Conservation (phyloP, 352 stramenopile species). For the Globisporangium abappressorium region DNA sequence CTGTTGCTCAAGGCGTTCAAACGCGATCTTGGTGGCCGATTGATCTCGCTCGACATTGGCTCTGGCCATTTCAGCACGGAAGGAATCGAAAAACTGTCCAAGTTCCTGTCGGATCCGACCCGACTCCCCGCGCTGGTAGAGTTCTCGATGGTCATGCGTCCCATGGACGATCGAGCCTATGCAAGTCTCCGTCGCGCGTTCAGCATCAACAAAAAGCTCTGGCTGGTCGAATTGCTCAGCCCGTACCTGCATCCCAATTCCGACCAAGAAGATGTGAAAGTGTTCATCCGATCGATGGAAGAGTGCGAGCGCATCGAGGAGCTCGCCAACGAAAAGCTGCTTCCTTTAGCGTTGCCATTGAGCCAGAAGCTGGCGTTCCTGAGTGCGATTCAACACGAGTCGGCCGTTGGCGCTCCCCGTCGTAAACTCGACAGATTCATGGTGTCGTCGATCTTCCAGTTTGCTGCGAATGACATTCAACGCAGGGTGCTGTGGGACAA, state of each 20-base stretch:
- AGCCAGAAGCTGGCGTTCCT: neutral
- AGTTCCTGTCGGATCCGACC: too few species aligned
- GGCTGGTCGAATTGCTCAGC: too few species aligned
- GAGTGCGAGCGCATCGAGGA: neutral
- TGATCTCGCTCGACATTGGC: too few species aligned
- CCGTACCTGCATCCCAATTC: neutral
- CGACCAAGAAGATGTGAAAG: neutral
- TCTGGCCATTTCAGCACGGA: too few species aligned
- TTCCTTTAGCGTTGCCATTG: neutral
- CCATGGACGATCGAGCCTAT: too few species aligned
- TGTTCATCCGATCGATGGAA: neutral
- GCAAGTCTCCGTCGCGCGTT: too few species aligned
- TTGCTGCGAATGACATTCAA: neutral
- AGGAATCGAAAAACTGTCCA: too few species aligned
- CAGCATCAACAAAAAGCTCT: too few species aligned
- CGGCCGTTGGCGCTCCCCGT: neutral
- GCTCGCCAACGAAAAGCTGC: neutral
- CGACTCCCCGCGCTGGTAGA: too few species aligned
- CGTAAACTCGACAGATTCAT: neutral
- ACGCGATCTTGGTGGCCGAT: too few species aligned
- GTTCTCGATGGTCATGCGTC: too few species aligned
- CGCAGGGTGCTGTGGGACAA: neutral
- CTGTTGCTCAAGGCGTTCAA: too few species aligned
- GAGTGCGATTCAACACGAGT: neutral
- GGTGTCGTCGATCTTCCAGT: neutral